Percentiles rank a stretch among this genome's conserved stretches.
Evolutionary conservation across 345 rosid species (phyloP).

Genomic region (Ceriops decandra): DNA sequence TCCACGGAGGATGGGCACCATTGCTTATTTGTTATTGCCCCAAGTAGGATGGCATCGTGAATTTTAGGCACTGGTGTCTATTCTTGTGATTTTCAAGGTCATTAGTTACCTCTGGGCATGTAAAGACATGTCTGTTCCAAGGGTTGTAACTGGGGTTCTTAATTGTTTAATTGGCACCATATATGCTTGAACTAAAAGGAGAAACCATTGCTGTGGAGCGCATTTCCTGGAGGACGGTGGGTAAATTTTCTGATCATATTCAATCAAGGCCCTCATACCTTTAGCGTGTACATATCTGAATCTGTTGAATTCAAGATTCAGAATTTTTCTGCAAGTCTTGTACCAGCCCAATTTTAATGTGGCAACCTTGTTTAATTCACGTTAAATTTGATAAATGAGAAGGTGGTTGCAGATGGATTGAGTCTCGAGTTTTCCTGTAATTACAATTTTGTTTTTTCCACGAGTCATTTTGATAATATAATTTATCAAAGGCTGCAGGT

Average conservation of each 20-base stretch:
- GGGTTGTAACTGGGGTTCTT: background rate
- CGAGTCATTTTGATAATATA: background rate
- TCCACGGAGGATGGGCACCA: background rate
- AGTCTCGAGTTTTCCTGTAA: conserved; percentile 13
- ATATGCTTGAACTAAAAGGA: background rate
- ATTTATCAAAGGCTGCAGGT: background rate
- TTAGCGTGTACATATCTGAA: conserved; percentile 5
- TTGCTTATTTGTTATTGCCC: background rate
- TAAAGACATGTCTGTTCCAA: background rate
- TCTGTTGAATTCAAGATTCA: background rate
- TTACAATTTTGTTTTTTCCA: background rate
- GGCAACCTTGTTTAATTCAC: conserved; percentile 5
- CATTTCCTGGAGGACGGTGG: background rate
- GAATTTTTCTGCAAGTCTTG: conserved; percentile 2
- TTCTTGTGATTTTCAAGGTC: conserved; percentile 3
- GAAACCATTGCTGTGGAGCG: conserved; percentile 2
- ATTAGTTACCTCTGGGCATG: background rate
- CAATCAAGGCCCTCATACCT: background rate
- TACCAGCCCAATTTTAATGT: conserved; percentile 18
- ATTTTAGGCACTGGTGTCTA: background rate
- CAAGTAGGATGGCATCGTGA: background rate
- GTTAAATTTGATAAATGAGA: conserved; percentile 7
- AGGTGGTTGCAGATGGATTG: conserved; percentile 14
- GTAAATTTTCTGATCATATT: background rate
- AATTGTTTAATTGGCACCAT: background rate